phyloP scores from a whole-genome alignment of 2,329 filamentous ascomycete species.

The Pseudomassariella vexata region DNA sequence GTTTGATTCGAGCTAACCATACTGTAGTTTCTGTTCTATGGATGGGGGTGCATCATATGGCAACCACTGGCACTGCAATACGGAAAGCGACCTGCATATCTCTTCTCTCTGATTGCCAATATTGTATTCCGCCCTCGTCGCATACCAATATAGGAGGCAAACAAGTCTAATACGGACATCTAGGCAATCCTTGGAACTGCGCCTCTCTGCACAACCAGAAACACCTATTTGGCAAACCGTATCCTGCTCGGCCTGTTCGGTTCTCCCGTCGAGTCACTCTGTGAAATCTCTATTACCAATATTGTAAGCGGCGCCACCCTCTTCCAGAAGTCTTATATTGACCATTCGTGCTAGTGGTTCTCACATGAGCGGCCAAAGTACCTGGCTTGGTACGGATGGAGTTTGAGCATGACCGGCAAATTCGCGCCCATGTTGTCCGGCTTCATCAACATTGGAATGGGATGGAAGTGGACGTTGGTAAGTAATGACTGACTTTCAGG shows the following conservation, averaged over 20 bases:
- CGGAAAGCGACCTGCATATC: slow-evolving; percentile 24
- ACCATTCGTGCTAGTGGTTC: slow-evolving; percentile 16
- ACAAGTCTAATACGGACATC: too few relatives aligned
- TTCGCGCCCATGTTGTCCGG: slow-evolving; percentile 27
- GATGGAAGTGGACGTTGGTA: slow-evolving; percentile 26
- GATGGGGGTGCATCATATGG: slow-evolving; percentile 28
- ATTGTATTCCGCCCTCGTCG: too few relatives aligned
- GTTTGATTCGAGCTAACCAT: too few relatives aligned
- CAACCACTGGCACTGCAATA: slow-evolving; percentile 25
- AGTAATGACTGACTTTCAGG: slow-evolving; percentile 18
- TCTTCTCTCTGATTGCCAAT: slow-evolving; percentile 18
- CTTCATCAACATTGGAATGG: slow-evolving; percentile 24
- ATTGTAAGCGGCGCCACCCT: slow-evolving; percentile 15
- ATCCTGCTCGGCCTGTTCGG: slow-evolving; percentile 22
- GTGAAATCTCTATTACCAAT: slow-evolving; percentile 22
- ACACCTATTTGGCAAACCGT: slow-evolving; percentile 21
- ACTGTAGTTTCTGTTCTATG: slow-evolving; percentile 29
- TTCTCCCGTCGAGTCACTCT: slow-evolving; percentile 22
- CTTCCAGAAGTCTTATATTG: slow-evolving; percentile 9
- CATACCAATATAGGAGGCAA: too few relatives aligned
- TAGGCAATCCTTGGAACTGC: slow-evolving; percentile 21
- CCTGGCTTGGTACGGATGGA: slow-evolving; percentile 21
- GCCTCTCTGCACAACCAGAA: slow-evolving; percentile 17
- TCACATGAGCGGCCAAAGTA: slow-evolving; percentile 22
- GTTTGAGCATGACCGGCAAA: slow-evolving; percentile 19